Conservation (phyloP, 257 asterid genomes). For the Vinca minor region DNA sequence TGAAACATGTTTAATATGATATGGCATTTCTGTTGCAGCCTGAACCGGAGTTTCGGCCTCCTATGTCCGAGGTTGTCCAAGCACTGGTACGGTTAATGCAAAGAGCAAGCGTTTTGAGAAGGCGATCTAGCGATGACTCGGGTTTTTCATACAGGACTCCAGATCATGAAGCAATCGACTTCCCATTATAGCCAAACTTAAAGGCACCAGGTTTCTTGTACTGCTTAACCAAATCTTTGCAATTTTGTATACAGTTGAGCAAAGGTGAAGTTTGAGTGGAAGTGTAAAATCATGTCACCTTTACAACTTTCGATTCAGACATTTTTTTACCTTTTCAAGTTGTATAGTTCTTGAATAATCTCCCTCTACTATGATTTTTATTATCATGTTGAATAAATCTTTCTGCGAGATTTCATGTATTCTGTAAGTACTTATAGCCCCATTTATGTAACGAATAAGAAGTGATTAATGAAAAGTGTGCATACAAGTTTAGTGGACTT, state of each 20-base stretch:
- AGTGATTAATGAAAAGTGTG: too few species aligned
- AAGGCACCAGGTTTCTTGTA: neutral
- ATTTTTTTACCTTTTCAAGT: too few species aligned
- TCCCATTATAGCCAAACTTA: constrained; percentile 36
- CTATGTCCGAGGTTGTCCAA: constrained; percentile 97
- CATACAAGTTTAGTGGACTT: too few species aligned
- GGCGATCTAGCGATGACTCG: constrained; percentile 69
- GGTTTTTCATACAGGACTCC: constrained; percentile 63
- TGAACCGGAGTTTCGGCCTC: constrained; percentile 95
- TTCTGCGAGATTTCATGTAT: too few species aligned
- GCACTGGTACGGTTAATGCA: constrained; percentile 89
- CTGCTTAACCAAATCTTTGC: constrained; percentile 28
- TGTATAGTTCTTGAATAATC: too few species aligned
- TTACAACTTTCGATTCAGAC: too few species aligned
- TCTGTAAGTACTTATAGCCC: too few species aligned
- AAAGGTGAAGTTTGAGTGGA: constrained; percentile 15
- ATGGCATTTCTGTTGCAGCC: constrained; percentile 42
- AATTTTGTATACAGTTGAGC: constrained; percentile 43
- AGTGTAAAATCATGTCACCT: neutral
- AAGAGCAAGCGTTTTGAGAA: constrained; percentile 58
- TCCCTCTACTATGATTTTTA: too few species aligned
- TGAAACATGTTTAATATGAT: neutral
- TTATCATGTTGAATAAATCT: too few species aligned
- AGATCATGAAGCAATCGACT: constrained; percentile 54
- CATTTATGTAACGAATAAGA: too few species aligned